phyloP scores from a whole-genome alignment of 768 basidiomycete genomes.

The Calocybe indica region DNA sequence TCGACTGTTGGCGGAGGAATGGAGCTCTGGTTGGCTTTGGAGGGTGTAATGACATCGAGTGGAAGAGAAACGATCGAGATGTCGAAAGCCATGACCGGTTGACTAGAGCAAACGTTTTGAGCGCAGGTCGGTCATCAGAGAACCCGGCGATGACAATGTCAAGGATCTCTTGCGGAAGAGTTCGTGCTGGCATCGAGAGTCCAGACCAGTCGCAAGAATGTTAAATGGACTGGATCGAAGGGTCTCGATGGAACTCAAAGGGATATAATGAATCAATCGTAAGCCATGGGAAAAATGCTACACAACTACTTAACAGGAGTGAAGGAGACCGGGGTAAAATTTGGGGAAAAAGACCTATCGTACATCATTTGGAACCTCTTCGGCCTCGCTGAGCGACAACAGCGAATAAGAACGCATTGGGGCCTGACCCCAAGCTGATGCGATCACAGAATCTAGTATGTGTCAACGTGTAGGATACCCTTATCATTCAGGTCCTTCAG shows the following conservation, averaged over 20 bases:
- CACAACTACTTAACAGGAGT: background rate
- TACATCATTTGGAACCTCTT: background rate
- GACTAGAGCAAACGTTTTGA: constrained; percentile 20
- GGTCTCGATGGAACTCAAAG: too few relatives aligned
- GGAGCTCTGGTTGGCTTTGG: constrained; percentile 4
- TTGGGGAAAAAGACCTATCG: constrained; percentile 1
- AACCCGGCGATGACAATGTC: constrained; percentile 20
- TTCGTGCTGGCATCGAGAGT: background rate
- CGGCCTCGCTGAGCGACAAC: background rate
- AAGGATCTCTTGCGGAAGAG: constrained; percentile 23
- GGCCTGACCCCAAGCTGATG: too few relatives aligned
- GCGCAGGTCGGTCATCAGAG: constrained; percentile 13
- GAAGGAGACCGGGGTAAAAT: constrained; percentile 4
- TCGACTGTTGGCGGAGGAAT: background rate
- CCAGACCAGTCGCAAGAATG: background rate
- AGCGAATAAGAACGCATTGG: background rate
- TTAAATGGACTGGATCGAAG: background rate
- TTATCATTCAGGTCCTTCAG: constrained; percentile 1
- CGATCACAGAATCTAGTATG: constrained; percentile 6
- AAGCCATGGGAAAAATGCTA: background rate
- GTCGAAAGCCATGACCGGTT: constrained; percentile 19
- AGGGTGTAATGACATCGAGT: constrained; percentile 13
- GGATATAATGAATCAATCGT: too few relatives aligned
- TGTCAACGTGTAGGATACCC: constrained; percentile 7
- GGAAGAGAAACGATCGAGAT: constrained; percentile 19